Conservation (phyloP, 257 asterid species). For the Nicotiana tabacum region DNA sequence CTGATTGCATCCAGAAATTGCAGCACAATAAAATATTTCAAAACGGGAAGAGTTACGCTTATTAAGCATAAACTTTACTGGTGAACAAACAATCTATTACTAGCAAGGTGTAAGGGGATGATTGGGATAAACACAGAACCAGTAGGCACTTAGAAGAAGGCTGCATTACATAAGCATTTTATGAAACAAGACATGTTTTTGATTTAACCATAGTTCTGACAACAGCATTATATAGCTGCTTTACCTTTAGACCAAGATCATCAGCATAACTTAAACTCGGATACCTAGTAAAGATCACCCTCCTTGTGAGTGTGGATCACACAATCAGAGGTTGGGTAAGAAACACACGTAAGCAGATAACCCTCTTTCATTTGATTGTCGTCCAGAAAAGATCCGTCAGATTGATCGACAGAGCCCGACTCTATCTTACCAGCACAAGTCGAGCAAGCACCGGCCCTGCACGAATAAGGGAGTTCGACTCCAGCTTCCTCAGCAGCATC, state of each 20-base stretch:
- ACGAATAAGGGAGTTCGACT: conserved; percentile 73
- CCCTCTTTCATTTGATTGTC: conserved; percentile 53
- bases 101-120: too few relatives aligned
- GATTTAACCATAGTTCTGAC: background rate
- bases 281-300: conserved; percentile 49
- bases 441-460: conserved; percentile 95
- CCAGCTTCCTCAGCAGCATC: conserved; percentile 77
- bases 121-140: background rate
- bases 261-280: background rate
- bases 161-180: background rate
- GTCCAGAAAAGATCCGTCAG: conserved; percentile 72
- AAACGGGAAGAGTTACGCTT: too few relatives aligned
- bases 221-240: background rate
- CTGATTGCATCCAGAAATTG: too few relatives aligned
- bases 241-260: background rate
- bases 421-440: conserved; percentile 74
- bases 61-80: too few relatives aligned
- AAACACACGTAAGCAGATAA: conserved; percentile 62
- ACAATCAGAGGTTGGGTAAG: conserved; percentile 72
- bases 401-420: conserved; percentile 60
- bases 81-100: too few relatives aligned
- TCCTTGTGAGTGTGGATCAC: conserved; percentile 85
- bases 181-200: background rate
- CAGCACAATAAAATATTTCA: too few relatives aligned
- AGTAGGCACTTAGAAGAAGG: background rate